phyloP scores from a whole-genome alignment of 2,329 filamentous ascomycete species.

The Plenodomus tracheiphilus region DNA sequence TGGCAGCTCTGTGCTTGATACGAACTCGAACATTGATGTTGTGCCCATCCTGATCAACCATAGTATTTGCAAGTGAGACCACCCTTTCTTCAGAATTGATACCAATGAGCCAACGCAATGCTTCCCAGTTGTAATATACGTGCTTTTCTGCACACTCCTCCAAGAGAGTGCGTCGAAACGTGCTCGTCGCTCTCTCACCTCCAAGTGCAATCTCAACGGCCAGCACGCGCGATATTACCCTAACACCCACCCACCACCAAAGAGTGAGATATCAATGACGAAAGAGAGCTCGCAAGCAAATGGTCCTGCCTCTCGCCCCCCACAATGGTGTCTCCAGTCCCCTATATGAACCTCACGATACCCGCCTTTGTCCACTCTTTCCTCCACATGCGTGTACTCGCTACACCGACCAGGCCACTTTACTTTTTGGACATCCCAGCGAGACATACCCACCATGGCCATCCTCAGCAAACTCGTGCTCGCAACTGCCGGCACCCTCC shows the following conservation, averaged over 20 bases:
- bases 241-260: slow-evolving; percentile 1
- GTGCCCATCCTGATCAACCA: too few relatives aligned
- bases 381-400: neutral
- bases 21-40: too few relatives aligned
- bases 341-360: neutral
- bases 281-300: neutral
- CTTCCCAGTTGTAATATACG: too few relatives aligned
- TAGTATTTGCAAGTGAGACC: too few relatives aligned
- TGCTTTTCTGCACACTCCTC: too few relatives aligned
- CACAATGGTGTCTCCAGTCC: neutral
- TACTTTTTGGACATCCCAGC: neutral
- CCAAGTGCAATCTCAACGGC: neutral
- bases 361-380: neutral
- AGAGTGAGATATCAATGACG: slow-evolving; percentile 11
- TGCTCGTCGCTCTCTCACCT: slow-evolving; percentile 15
- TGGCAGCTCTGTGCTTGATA: too few relatives aligned
- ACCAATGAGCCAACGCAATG: too few relatives aligned
- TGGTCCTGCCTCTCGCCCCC: neutral
- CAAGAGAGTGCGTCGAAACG: neutral
- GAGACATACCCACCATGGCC: slow-evolving; percentile 35
- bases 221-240: slow-evolving; percentile 15
- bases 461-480: slow-evolving; percentile 59
- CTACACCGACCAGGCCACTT: neutral
- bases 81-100: too few relatives aligned
- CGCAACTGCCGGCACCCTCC: slow-evolving; percentile 62